phyloP scores from a whole-genome alignment of 768 basidiomycete genomes.

The Mycena metata region DNA sequence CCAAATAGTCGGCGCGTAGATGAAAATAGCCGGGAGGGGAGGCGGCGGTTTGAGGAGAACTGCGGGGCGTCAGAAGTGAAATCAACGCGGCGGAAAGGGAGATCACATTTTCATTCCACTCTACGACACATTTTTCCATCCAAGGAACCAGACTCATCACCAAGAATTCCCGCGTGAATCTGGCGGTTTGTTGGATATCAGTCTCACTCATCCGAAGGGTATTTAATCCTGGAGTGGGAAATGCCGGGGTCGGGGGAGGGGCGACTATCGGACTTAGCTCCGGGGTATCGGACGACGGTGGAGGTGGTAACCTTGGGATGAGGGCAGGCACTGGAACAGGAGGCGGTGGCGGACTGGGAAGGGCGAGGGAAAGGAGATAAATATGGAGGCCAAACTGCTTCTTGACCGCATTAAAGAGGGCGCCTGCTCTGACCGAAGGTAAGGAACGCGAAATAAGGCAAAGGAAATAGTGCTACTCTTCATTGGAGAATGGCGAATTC shows the following conservation, averaged over 20 bases:
- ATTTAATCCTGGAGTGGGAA: slow-evolving; percentile 45
- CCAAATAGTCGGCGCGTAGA: slow-evolving; percentile 90
- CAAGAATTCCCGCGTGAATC: slow-evolving; percentile 89
- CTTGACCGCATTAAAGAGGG: slow-evolving; percentile 89
- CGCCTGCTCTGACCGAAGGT: slow-evolving; percentile 67
- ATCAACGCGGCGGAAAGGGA: slow-evolving; percentile 20
- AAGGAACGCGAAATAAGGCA: slow-evolving; percentile 9
- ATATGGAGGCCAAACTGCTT: slow-evolving; percentile 87
- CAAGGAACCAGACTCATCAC: slow-evolving; percentile 93
- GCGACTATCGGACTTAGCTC: slow-evolving; percentile 40
- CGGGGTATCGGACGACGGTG: slow-evolving; percentile 53
- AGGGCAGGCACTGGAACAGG: slow-evolving; percentile 77
- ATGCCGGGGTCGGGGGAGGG: slow-evolving; percentile 42
- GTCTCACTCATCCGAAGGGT: slow-evolving; percentile 71
- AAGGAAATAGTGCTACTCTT: slow-evolving; percentile 73
- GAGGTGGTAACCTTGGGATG: slow-evolving; percentile 76
- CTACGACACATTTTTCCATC: slow-evolving; percentile 95
- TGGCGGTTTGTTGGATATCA: slow-evolving; percentile 81
- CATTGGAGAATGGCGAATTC: slow-evolving; percentile 76
- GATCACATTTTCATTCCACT: slow-evolving; percentile 91
- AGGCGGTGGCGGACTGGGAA: slow-evolving; percentile 74
- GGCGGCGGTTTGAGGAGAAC: slow-evolving; percentile 80
- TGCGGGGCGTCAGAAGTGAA: slow-evolving; percentile 42
- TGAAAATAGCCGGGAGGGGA: slow-evolving; percentile 89
- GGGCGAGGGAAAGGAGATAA: slow-evolving; percentile 73